phyloP scores from a whole-genome alignment of 768 basidiomycete species.

The Naganishia vishniacii region DNA sequence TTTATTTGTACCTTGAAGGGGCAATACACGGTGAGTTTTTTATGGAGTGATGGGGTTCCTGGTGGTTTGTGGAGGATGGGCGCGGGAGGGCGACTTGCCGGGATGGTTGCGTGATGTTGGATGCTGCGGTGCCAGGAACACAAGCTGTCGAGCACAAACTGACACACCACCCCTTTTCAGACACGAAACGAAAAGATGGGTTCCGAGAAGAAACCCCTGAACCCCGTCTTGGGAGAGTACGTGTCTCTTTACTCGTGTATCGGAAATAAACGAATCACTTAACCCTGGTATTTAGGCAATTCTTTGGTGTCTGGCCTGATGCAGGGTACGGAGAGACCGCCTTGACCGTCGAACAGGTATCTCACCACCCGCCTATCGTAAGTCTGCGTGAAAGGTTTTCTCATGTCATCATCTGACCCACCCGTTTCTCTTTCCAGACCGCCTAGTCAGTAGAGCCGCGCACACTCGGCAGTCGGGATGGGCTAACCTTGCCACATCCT shows the following conservation, averaged over 20 bases:
- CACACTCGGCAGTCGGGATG: neutral
- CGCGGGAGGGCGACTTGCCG: neutral
- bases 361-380: conserved; percentile 66
- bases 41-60: neutral
- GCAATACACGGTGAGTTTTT: conserved; percentile 56
- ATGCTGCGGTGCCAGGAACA: too few species aligned
- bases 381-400: conserved; percentile 28
- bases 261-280: conserved; percentile 30
- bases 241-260: neutral
- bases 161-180: conserved; percentile 49
- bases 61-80: neutral
- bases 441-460: conserved; percentile 41
- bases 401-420: conserved; percentile 12
- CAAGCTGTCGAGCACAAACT: too few species aligned
- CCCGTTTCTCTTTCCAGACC: conserved; percentile 32
- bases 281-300: conserved; percentile 56
- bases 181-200: conserved; percentile 92
- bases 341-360: conserved; percentile 88
- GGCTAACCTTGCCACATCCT: conserved; percentile 52
- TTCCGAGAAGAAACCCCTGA: conserved; percentile 98
- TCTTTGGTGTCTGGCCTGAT: conserved; percentile 85
- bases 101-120: too few species aligned
- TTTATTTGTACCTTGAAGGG: conserved; percentile 95
- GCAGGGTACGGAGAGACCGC: conserved; percentile 68
- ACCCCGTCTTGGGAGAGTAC: conserved; percentile 78